phyloP scores from a whole-genome alignment of 805 yeast genomes.

The Starmerella gropengiesseri region DNA sequence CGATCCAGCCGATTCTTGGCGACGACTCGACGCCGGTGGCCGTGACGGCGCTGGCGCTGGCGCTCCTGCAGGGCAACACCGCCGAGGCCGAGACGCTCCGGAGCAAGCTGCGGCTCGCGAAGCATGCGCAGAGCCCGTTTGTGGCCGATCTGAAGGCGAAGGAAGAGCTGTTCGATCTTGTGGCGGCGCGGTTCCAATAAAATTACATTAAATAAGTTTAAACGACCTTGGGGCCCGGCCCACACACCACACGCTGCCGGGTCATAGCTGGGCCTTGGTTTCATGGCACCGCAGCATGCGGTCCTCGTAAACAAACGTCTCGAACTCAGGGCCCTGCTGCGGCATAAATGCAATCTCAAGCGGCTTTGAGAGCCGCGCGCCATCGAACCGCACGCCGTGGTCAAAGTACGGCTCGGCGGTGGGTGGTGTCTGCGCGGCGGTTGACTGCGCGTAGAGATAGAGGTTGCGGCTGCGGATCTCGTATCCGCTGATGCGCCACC shows the following conservation, averaged over 20 bases:
- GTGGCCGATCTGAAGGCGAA: slow-evolving; percentile 48
- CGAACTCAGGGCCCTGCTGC: neutral
- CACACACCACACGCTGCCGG: neutral
- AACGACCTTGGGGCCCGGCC: too few species aligned
- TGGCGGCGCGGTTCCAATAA: slow-evolving; percentile 33
- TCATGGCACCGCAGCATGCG: slow-evolving; percentile 10
- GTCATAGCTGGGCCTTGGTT: neutral
- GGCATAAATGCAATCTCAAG: neutral
- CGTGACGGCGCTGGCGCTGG: slow-evolving; percentile 56
- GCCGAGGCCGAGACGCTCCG: slow-evolving; percentile 10
- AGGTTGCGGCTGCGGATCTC: slow-evolving; percentile 7
- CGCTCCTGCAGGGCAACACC: slow-evolving; percentile 42
- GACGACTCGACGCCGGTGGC: slow-evolving; percentile 33
- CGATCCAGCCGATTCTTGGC: slow-evolving; percentile 32
- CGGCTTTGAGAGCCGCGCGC: slow-evolving; percentile 4
- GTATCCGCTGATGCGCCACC: slow-evolving; percentile 6
- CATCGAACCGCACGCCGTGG: slow-evolving; percentile 2
- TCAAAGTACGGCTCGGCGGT: neutral
- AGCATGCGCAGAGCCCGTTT: slow-evolving; percentile 44
- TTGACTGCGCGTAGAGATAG: neutral
- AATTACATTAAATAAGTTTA: neutral
- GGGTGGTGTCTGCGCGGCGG: neutral
- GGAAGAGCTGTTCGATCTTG: slow-evolving; percentile 51
- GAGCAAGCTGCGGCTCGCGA: slow-evolving; percentile 31
- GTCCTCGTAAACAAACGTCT: slow-evolving; percentile 8